Base-by-base conservation (phyloP, 441 rosid species). In the Melastoma candidum region DNA sequence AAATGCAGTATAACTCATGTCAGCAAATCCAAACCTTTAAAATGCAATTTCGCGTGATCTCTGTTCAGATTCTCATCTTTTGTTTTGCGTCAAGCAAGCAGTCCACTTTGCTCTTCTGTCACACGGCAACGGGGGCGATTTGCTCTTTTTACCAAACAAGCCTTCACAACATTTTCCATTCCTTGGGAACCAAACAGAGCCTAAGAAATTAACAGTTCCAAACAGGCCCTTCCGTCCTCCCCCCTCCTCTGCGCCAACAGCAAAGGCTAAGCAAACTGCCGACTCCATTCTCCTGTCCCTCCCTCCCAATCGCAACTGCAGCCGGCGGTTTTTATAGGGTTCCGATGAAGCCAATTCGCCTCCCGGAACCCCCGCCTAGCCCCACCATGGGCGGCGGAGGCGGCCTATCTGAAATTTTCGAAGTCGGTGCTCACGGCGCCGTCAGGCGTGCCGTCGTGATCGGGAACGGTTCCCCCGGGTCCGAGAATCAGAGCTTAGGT, bases 401-500 rank as follows among this genome's bases (percentile, higher is more conserved):
- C 5, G 36, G 41, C 41, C 41, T 84, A 46, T 96, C 95, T 52
- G 96, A 90, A 73, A 90, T 90, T 72, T 90, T 87, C 71, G 82
- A 83, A 36, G 85, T 72, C 62, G 96, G 92, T 7, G 64, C 81
- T 2, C 74, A 81, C 65, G 72, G 68, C 73, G 77, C 81, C 32
- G 69, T 90, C 53, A 71, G 97, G 46, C 94, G 96, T 56, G 96
- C 96, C 56, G 87, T 87, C 54, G 72, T 90, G 11, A 83, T 90
- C 13, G 96, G 97, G n/a, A 90, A 77, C 71, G 92, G 96, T 17
- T 79, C 72, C 45, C 65, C 87, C 24, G 82, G 79, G 47, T 78
- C 96, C 11, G 97, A 90, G 74, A 82, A 87, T 64, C 97, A 90
- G 74, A 69, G 84, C 65, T 68, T 90, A 55, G 97, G 97, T 12